Evolutionary conservation across 495 filamentous ascomycete genomes (phyloP).

Genomic region (Hypoxylon lienhwacheense): DNA sequence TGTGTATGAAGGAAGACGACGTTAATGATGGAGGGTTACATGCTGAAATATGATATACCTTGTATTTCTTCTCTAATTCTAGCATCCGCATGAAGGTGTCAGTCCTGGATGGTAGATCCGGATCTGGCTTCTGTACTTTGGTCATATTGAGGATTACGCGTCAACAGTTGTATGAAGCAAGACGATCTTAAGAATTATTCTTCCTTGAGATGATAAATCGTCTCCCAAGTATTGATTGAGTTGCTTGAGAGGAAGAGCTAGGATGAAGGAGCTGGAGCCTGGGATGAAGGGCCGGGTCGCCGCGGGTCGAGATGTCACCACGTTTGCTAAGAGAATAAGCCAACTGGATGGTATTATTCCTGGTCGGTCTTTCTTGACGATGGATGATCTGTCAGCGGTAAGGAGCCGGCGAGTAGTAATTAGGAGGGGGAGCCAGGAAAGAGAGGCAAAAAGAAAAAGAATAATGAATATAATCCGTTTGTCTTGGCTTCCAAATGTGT

Average conservation of each 20-base stretch:
- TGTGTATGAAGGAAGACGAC: too few relatives aligned
- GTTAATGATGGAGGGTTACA: conserved; percentile 44
- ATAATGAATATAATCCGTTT: conserved; percentile 24
- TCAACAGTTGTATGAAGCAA: conserved; percentile 22
- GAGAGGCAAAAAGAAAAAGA: conserved; percentile 15
- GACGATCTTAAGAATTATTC: conserved; percentile 25
- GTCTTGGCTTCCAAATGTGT: conserved; percentile 34
- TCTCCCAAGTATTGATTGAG: conserved; percentile 18
- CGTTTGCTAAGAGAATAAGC: conserved; percentile 31
- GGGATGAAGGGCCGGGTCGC: conserved; percentile 34
- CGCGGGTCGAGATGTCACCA: conserved; percentile 25
- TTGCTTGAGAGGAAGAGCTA: background rate
- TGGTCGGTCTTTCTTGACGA: conserved; percentile 16
- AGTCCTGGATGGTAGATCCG: conserved; percentile 40
- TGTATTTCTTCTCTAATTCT: conserved; percentile 55
- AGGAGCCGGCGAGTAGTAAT: background rate
- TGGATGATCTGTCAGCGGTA: conserved; percentile 22
- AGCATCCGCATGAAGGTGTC: conserved; percentile 54
- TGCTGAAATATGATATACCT: conserved; percentile 48
- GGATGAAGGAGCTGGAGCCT: conserved; percentile 6
- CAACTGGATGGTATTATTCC: conserved; percentile 32
- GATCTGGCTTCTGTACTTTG: conserved; percentile 35
- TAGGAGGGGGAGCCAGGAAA: conserved; percentile 9
- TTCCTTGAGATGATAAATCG: conserved; percentile 14
- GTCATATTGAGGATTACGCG: conserved; percentile 45